Evolutionary conservation across 179 eudicot genomes (phyloP).

Genomic region (Carnegiea gigantea): DNA sequence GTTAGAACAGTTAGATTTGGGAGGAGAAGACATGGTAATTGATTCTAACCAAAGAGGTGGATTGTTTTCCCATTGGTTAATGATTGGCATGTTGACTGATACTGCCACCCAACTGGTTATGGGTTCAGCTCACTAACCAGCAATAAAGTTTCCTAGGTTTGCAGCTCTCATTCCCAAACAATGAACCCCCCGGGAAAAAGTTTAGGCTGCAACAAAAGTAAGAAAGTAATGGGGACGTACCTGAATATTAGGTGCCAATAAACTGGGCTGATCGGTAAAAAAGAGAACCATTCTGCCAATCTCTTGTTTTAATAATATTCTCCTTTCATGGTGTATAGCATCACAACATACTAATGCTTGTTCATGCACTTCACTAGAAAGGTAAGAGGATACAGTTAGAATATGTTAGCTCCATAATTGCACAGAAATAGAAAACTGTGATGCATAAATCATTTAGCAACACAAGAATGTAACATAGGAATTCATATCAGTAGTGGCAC

Average conservation of each 20-base stretch:
- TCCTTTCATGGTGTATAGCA: constrained; percentile 88
- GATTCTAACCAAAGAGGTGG: too few relatives aligned
- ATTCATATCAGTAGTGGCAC: background rate
- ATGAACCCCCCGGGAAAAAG: background rate
- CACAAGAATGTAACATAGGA: background rate
- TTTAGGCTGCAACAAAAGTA: constrained; percentile 27
- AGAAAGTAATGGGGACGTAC: constrained; percentile 33
- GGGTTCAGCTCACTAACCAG: background rate
- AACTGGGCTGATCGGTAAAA: constrained; percentile 95
- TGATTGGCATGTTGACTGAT: background rate
- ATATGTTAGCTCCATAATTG: constrained; percentile 1
- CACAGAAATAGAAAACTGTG: constrained; percentile 1
- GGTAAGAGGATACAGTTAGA: constrained; percentile 7
- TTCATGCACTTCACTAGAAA: constrained; percentile 87
- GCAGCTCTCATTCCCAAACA: background rate
- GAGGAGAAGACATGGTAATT: too few relatives aligned
- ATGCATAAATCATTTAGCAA: background rate
- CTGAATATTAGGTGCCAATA: constrained; percentile 99
- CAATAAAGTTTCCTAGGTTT: background rate
- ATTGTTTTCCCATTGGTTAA: too few relatives aligned
- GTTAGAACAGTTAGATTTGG: too few relatives aligned
- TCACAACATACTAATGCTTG: constrained; percentile 88
- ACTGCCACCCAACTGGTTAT: background rate
- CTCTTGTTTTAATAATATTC: constrained; percentile 90
- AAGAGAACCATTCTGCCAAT: constrained; percentile 98